Percentiles rank a stretch among this genome's conserved stretches.
These are phyloP conservation scores for Agaricus sinodeliciosus DNA, from an alignment of 768 basidiomycete species.

Conservation along the genomic window DNA sequence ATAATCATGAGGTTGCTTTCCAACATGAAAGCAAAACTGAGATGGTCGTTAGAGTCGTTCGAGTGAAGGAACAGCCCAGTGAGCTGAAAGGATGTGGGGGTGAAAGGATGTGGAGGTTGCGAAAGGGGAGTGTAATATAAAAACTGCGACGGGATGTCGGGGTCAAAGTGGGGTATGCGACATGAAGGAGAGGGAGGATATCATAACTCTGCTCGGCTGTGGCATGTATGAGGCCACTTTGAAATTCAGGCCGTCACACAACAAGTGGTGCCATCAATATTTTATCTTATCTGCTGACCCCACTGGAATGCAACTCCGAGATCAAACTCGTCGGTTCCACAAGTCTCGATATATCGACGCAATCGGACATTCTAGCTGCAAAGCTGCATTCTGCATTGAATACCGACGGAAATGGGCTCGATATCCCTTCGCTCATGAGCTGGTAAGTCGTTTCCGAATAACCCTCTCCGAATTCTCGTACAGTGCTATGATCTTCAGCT, in stretches of 20 bases:
- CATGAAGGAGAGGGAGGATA: background rate
- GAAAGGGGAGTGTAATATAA: background rate
- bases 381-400: no score
- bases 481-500: no score
- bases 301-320: no score
- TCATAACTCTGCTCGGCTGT: background rate
- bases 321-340: no score
- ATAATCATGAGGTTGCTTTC: slow-evolving; percentile 20
- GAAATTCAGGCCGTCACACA: background rate
- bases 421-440: no score
- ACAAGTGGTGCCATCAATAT: no score
- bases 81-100: background rate
- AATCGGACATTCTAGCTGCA: no score
- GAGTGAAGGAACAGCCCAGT: background rate
- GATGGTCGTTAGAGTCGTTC: slow-evolving; percentile 1
- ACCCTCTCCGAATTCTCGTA: no score
- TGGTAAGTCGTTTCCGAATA: no score
- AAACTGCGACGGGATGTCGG: background rate
- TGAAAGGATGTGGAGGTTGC: background rate
- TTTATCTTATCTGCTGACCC: no score
- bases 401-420: no score
- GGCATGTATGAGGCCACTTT: slow-evolving; percentile 9
- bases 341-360: no score
- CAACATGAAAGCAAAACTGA: slow-evolving; percentile 1
- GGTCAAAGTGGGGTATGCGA: slow-evolving; percentile 2